Evolutionary conservation across 192 early-diverging fungal genomes (phyloP).

Genomic region (Fimicolochytrium jonesii): DNA sequence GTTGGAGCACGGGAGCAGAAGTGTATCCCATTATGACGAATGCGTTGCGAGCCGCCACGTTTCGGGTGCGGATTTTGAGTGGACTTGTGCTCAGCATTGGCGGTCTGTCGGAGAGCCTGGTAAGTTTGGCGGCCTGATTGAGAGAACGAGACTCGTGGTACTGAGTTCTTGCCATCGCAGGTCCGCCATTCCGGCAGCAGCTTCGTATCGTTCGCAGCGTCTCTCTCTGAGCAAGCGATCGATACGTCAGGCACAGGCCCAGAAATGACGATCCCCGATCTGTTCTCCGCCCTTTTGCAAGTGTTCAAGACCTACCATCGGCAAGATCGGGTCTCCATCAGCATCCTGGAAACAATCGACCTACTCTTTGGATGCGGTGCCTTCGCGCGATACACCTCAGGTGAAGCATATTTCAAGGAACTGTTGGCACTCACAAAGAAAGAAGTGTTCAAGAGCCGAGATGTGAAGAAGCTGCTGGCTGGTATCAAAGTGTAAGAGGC

Average conservation of each 20-base stretch:
- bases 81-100: constrained; percentile 77
- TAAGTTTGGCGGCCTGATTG: too few species aligned
- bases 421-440: constrained; percentile 43
- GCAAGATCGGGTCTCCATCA: constrained; percentile 64
- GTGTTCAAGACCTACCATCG: constrained; percentile 33
- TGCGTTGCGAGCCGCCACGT: constrained; percentile 50
- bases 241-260: too few species aligned
- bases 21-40: constrained; percentile 62
- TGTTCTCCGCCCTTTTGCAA: constrained; percentile 38
- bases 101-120: constrained; percentile 72
- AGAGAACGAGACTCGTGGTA: too few species aligned
- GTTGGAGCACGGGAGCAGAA: constrained; percentile 59
- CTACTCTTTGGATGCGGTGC: constrained; percentile 56
- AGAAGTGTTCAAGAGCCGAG: constrained; percentile 47
- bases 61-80: constrained; percentile 53
- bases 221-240: too few species aligned
- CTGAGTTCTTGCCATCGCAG: too few species aligned
- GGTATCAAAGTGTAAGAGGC: constrained; percentile 54
- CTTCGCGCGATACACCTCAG: constrained; percentile 24
- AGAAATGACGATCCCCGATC: constrained; percentile 8
- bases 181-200: constrained; percentile 63
- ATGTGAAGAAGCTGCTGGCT: constrained; percentile 62
- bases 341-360: constrained; percentile 65
- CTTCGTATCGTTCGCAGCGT: too few species aligned
- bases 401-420: constrained; percentile 20